A percentile compares a stretch with the other conserved stretches of the same genome.
Conservation (phyloP, 2,329 filamentous ascomycete genomes). For the Xylariaceae sp. region DNA sequence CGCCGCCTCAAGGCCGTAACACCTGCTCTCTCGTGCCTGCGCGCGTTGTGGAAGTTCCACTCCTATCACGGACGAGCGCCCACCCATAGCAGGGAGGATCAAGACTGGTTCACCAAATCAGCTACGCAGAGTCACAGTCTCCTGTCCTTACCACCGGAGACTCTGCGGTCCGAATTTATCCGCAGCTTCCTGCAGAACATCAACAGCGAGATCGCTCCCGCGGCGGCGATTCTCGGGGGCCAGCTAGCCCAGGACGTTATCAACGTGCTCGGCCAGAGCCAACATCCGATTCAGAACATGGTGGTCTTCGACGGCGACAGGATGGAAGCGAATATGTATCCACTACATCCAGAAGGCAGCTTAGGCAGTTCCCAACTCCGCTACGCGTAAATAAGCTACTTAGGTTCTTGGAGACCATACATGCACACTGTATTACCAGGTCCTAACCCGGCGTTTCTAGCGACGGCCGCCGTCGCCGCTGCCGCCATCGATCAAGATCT, state of each 20-base stretch:
- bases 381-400: slow-evolving; percentile 19
- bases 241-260: slow-evolving; percentile 94
- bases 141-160: slow-evolving; percentile 63
- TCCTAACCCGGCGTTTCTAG: too few relatives aligned
- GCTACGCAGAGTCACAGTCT: slow-evolving; percentile 74
- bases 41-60: slow-evolving; percentile 86
- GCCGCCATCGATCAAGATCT: too few relatives aligned
- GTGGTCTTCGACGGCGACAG: slow-evolving; percentile 83
- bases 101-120: slow-evolving; percentile 70
- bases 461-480: too few relatives aligned
- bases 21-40: slow-evolving; percentile 76
- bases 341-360: slow-evolving; percentile 65
- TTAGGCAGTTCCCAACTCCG: slow-evolving; percentile 46
- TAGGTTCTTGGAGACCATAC: slow-evolving; percentile 3
- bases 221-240: slow-evolving; percentile 83
- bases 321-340: slow-evolving; percentile 73
- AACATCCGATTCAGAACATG: slow-evolving; percentile 95
- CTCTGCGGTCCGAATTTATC: slow-evolving; percentile 65
- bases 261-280: slow-evolving; percentile 83
- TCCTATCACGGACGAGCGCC: slow-evolving; percentile 51
- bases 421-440: too few relatives aligned
- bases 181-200: slow-evolving; percentile 83
- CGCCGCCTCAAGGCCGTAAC: slow-evolving; percentile 72
- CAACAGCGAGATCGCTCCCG: slow-evolving; percentile 76
- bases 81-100: slow-evolving; percentile 54